Conservation (phyloP, 129 eudicot species). For the Pittosporum tobira region DNA sequence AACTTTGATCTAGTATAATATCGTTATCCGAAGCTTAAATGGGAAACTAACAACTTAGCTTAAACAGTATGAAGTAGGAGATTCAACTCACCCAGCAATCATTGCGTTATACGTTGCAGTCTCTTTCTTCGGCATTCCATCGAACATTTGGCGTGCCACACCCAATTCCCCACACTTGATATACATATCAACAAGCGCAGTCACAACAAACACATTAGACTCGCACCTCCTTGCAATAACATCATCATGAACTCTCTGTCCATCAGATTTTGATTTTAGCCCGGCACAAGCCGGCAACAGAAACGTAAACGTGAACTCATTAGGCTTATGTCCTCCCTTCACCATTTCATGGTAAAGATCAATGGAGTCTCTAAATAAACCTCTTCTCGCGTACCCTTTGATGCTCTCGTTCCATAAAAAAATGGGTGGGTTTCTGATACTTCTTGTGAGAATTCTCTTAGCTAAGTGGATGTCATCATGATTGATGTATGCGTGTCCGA, state of each 20-base stretch:
- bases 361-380: constrained; percentile 19
- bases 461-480: constrained; percentile 3
- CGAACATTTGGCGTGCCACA: constrained; percentile 27
- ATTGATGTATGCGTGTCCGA: constrained; percentile 27
- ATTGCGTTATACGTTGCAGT: constrained; percentile 26
- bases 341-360: constrained; percentile 18
- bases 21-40: too few relatives aligned
- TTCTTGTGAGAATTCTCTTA: constrained; percentile 4
- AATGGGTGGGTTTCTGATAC: constrained; percentile 21
- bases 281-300: constrained; percentile 28
- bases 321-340: constrained; percentile 17
- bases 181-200: not conserved
- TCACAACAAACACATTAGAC: constrained; percentile 21
- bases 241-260: constrained; percentile 15
- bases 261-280: constrained; percentile 18
- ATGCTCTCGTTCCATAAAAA: constrained; percentile 25
- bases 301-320: constrained; percentile 29
- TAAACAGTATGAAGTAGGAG: too few relatives aligned
- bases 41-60: too few relatives aligned
- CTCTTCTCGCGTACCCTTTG: constrained; percentile 13
- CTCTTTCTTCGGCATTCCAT: constrained; percentile 19
- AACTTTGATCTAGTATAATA: too few relatives aligned
- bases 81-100: constrained; percentile 12
- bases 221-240: constrained; percentile 20
- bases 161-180: constrained; percentile 6